These are phyloP conservation scores for Reutealis trisperma DNA, from an alignment of 345 rosid genomes.

Conservation along the genomic window DNA sequence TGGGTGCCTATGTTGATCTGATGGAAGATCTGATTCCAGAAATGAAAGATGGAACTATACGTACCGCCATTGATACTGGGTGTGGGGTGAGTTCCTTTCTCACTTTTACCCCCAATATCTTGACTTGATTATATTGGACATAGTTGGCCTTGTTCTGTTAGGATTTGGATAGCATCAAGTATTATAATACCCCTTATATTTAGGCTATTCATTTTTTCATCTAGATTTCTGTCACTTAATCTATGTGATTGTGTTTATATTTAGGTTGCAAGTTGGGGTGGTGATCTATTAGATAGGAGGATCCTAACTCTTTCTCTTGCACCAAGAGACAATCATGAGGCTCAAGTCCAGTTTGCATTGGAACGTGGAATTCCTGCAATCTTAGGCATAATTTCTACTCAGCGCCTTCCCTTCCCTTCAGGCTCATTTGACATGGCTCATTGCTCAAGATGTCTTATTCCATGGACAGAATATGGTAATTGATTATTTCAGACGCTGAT, in stretches of 20 bases:
- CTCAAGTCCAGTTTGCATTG: conserved; percentile 96
- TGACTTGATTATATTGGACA: neutral
- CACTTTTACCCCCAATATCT: neutral
- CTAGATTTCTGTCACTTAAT: neutral
- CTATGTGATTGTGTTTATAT: conserved; percentile 8
- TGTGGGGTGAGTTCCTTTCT: conserved; percentile 72
- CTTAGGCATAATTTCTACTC: conserved; percentile 95
- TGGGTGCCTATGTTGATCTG: conserved; percentile 87
- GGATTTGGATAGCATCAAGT: neutral
- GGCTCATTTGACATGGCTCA: conserved; percentile 98
- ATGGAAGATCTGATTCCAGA: conserved; percentile 96
- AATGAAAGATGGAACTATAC: conserved; percentile 85
- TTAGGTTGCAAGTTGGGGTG: conserved; percentile 99
- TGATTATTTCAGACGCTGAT: neutral
- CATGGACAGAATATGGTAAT: conserved; percentile 98
- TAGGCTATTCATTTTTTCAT: too few species aligned
- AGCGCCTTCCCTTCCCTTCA: conserved; percentile 97
- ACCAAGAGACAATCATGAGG: conserved; percentile 98
- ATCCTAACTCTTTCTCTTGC: conserved; percentile 93
- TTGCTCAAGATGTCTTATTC: conserved; percentile 99
- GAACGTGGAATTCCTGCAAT: conserved; percentile 99
- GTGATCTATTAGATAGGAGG: conserved; percentile 87
- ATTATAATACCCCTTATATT: neutral
- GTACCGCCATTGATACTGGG: conserved; percentile 96
- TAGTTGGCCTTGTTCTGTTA: neutral